These are phyloP conservation scores for Rhododendron ferrugineum DNA, from an alignment of 148 eudicot species.

Conservation along the genomic window DNA sequence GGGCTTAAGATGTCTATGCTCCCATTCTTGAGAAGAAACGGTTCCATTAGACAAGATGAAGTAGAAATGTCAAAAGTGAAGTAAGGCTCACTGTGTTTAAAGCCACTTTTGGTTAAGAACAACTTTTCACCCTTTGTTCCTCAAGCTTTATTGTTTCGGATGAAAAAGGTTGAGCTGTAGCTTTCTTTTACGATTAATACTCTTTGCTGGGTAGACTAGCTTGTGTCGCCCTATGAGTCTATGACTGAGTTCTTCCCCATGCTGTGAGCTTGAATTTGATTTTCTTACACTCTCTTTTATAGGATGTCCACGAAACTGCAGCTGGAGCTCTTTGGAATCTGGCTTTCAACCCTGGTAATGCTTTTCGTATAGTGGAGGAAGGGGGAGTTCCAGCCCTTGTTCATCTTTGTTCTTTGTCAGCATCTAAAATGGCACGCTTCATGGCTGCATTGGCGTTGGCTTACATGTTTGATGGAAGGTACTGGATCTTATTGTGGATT, in stretches of 20 bases:
- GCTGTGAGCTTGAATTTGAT: neutral
- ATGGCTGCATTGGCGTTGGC: slow-evolving; percentile 95
- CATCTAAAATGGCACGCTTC: slow-evolving; percentile 96
- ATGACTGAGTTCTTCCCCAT: neutral
- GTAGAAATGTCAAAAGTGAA: neutral
- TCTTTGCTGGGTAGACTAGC: neutral
- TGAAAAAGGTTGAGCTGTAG: neutral
- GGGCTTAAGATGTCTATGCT: neutral
- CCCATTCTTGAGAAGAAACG: neutral
- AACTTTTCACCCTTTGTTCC: neutral
- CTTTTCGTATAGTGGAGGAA: slow-evolving; percentile 88
- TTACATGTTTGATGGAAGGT: slow-evolving; percentile 99
- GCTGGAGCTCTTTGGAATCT: slow-evolving; percentile 99
- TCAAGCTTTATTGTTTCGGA: neutral
- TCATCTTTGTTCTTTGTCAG: slow-evolving; percentile 78
- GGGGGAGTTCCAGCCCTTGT: slow-evolving; percentile 87
- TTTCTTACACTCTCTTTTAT: slow-evolving; percentile 12
- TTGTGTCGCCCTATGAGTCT: neutral
- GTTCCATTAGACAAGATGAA: neutral
- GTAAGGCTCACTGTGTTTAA: neutral
- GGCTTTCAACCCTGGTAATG: slow-evolving; percentile 88
- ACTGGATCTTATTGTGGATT: slow-evolving; percentile 2
- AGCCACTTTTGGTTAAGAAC: neutral
- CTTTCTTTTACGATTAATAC: neutral
- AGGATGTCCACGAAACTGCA: slow-evolving; percentile 99